phyloP scores from a whole-genome alignment of 2,329 filamentous ascomycete genomes.

The Hypoxylon sp. region DNA sequence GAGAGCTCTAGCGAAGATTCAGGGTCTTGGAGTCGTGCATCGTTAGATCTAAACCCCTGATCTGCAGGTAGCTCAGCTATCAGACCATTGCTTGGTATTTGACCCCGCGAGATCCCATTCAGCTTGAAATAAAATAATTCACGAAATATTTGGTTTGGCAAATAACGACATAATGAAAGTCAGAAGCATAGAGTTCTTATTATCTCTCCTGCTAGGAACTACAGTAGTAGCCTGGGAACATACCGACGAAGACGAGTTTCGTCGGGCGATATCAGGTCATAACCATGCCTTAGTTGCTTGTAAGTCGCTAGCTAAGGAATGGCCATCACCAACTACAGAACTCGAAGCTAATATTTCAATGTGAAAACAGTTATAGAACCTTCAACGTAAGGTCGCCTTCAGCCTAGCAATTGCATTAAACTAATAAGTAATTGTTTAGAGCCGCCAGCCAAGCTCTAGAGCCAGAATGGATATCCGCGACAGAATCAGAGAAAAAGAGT shows the following conservation, averaged over 20 bases:
- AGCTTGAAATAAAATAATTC: slow-evolving; percentile 16
- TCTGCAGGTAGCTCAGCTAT: slow-evolving; percentile 44
- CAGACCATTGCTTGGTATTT: slow-evolving; percentile 37
- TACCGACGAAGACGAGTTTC: slow-evolving; percentile 48
- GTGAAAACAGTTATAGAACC: slow-evolving; percentile 45
- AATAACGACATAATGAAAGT: slow-evolving; percentile 44
- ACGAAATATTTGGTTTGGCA: slow-evolving; percentile 6
- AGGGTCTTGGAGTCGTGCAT: slow-evolving; percentile 38
- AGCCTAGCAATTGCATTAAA: background rate
- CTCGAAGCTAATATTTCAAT: slow-evolving; percentile 8
- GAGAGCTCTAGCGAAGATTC: slow-evolving; percentile 41
- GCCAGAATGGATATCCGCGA: slow-evolving; percentile 55
- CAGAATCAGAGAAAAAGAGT: slow-evolving; percentile 42
- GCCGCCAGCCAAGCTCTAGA: slow-evolving; percentile 55
- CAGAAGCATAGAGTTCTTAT: slow-evolving; percentile 30
- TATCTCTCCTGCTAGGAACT: slow-evolving; percentile 27
- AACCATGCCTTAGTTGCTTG: slow-evolving; percentile 52
- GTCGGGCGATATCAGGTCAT: slow-evolving; percentile 48
- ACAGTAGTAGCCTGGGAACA: slow-evolving; percentile 48
- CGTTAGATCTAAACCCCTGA: slow-evolving; percentile 51
- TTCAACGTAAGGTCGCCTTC: slow-evolving; percentile 47
- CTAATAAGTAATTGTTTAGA: slow-evolving; percentile 45
- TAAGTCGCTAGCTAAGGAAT: slow-evolving; percentile 42
- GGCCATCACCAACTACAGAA: background rate
- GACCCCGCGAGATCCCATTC: slow-evolving; percentile 38